Base-by-base conservation (phyloP, 2,329 filamentous ascomycete genomes). In the Juglanconis juglandina region DNA sequence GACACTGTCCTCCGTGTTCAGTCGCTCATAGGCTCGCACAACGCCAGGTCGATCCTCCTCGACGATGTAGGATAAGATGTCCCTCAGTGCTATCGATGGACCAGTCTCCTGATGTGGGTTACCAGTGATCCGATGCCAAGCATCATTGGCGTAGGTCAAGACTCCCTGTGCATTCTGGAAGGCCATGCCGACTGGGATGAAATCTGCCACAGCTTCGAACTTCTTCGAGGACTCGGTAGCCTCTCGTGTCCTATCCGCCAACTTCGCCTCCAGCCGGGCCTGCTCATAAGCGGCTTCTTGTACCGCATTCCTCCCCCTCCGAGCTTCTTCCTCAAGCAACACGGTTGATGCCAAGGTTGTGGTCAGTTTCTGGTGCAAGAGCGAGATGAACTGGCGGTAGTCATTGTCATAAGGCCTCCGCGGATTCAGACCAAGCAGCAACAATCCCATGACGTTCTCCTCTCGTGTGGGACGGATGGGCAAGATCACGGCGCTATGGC, bases 171-270 rank as follows among this genome's bases (percentile, higher is more conserved):
- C 77, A 67, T 89, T 83, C 10, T 87, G 84, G 61, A 92, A 89
- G 67, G 87, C 90, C 74, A 92, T 87, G 17, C 89, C 89, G 1
- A 90, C 86, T 0, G 89, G 89, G 2, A 89, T 86, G 55, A 91
- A 87, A 66, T 91, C 87, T 2, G 88, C 86, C 73, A 92, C 87
- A 5, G 85, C 79, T 7, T 86, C 86, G 65, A 91, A 91, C 58
- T 86, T 84, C 37, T 84, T 83, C 59, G 88, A 84, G 49, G 82
- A 79, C 60, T 80, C 75, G n/a, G 75, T 76, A 3, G 78, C 74
- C 64, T 82, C 78, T 59, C 77, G 76, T 10, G 77, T 81, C 67
- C 79, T 77, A 35, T 82, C 80, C 14, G 84, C 86, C 33, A 91
- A 76, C 67, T 89, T 84, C 65, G 87, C 81, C 14, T 86, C 85